Evolutionary conservation across 257 asterid genomes (phyloP), one percentile per base, ranked within the genome.

Genomic region (Forsythia viridissima): DNA sequence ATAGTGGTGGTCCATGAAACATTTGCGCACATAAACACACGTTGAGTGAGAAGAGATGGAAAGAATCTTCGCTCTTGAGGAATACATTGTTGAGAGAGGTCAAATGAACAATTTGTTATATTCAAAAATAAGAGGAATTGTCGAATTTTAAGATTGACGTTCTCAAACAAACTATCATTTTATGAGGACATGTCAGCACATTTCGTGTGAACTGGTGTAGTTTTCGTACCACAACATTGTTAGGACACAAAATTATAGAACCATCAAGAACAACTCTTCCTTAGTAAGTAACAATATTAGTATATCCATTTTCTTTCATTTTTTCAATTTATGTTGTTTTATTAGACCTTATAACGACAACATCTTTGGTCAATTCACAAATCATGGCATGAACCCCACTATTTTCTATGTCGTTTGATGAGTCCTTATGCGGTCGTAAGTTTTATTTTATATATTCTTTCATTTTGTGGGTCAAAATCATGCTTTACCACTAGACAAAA

Each of bases 1-100:
- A 21, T 30, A 63, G 37, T 63, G 70, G 70, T 39, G 40, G 70
- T 63, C 70, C 70, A 63, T 21, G 70, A 63, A 63, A 11, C 70
- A 9, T 63, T 63, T 9, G 70, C 70, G 10, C 38, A 21, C 13
- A 30, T 4, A 63, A 30, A 4, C 18, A 9, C 6, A 3, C 70
- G 1, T 11, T 30, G 70, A 24, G 4, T 21, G n/a, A 63, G 40
- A 11, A 21, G 40, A 63, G 16, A 63, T 63, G 8, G 6, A 63
- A 63, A 59, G 36, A 59, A 11, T 59, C 36, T 20, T 6, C 40
- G 24, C 38, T 63, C 70, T 63, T 24, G 18, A 63, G 8, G 70
- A 63, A 24, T 24, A 24, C 24, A 21, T 21, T 4, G 3, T 55
- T 55, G 16, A 4, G 5, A 55, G 16, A 55, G 8, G 16, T 55